A percentile compares a stretch with the other conserved stretches of the same genome.
Evolutionary conservation across 2,329 filamentous ascomycete genomes (phyloP).

Genomic region (Coniochaeta hoffmannii): DNA sequence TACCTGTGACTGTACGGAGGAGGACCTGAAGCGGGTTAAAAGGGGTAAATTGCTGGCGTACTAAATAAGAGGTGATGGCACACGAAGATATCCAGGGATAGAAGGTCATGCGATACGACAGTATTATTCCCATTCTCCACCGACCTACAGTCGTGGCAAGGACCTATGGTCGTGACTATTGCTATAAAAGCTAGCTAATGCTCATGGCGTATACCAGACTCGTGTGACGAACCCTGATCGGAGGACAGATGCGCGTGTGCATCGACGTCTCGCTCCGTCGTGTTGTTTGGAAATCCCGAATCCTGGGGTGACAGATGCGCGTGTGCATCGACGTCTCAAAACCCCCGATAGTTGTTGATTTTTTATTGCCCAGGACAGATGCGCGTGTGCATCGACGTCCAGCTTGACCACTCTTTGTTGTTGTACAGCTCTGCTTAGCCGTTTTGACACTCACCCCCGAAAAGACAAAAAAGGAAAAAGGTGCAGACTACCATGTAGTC

Average conservation of each 20-base stretch:
- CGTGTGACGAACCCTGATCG: neutral
- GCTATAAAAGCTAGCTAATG: neutral
- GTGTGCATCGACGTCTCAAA: neutral
- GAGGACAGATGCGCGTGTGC: slow-evolving; percentile 1
- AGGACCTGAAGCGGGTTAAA: too few species aligned
- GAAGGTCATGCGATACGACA: neutral
- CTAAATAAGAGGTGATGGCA: too few species aligned
- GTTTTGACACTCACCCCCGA: neutral
- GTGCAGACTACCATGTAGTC: neutral
- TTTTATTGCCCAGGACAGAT: neutral
- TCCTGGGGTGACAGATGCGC: neutral
- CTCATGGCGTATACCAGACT: neutral
- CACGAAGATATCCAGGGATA: too few species aligned
- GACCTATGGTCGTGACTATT: neutral
- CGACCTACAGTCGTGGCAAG: neutral
- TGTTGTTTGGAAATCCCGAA: neutral
- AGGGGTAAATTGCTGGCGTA: too few species aligned
- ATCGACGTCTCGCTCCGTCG: neutral
- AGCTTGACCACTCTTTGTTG: neutral
- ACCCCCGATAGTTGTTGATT: neutral
- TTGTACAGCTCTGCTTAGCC: slow-evolving; percentile 1
- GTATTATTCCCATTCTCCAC: neutral
- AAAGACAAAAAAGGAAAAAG: neutral
- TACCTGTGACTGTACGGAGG: slow-evolving; percentile 33
- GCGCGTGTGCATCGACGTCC: neutral